Base-by-base conservation (phyloP, 306 rosid species). In the Gillenia trifoliata region DNA sequence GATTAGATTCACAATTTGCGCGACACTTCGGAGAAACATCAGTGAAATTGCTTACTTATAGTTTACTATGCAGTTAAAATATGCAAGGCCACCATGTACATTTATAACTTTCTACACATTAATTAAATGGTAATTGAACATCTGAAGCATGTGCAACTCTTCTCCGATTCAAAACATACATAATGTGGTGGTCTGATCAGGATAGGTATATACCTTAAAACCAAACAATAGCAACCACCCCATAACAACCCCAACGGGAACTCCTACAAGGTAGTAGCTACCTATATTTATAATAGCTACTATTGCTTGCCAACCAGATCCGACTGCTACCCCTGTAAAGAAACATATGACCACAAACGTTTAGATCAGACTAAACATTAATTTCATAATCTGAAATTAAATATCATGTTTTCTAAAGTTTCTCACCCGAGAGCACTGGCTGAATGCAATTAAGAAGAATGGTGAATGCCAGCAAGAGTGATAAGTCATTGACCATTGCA, bases 371-470 rank as follows among this genome's bases (percentile, higher is more conserved):
- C 64, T 50, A 33, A 26, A 23, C 23, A 79, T 50, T 34, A 29
- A 11, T 61, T n/a, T n/a, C n/a, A n/a, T n/a, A n/a, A n/a, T 28
- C 52, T 12, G n/a, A 2, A 25, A 57, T 9, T 57, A 11, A 4
- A 57, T 26, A 23, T 74, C 38, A 20, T 20, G 3, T 29, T n/a
- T 31, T 29, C 29, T 30, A 19, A 7, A 29, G 73, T 40, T 9
- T 54, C 76, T 63, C 17, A 85, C 97, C 93, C 38, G 90, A 85
- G 72, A 91, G 93, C 82, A 82, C 85, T 20, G 92, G 97, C 63
- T 89, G 90, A 76, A 87, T 68, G 82, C 97, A 85, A 72, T 83
- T 91, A 34, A 89, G 81, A 71, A 91, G 87, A 79, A 91, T 60
- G 61, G 93, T 87, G 70, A 76, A 73, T 30, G 86, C 93, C 84